Conservation (phyloP, 768 basidiomycete species). For the Amanita exitialis region DNA sequence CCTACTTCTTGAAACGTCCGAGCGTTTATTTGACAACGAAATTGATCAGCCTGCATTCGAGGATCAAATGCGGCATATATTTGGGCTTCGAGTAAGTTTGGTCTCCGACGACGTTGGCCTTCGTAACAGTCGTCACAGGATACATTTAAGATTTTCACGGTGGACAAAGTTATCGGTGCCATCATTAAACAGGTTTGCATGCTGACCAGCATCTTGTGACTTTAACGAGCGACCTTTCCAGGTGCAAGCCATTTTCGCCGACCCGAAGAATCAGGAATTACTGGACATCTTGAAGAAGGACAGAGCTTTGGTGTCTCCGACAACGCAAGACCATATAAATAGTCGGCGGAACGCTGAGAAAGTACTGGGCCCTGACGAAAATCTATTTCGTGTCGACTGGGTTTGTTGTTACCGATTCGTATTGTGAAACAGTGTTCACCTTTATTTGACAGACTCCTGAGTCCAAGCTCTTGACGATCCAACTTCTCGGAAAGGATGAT, state of each 20-base stretch:
- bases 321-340: constrained; percentile 64
- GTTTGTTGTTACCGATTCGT: constrained; percentile 24
- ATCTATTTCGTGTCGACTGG: constrained; percentile 76
- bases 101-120: background rate
- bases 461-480: constrained; percentile 57
- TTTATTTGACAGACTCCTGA: constrained; percentile 41
- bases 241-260: constrained; percentile 61
- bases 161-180: constrained; percentile 83
- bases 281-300: constrained; percentile 65
- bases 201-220: background rate
- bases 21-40: constrained; percentile 87
- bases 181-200: constrained; percentile 78
- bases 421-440: background rate
- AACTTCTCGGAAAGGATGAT: constrained; percentile 75
- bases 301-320: constrained; percentile 43
- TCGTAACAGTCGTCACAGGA: constrained; percentile 28
- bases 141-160: constrained; percentile 84
- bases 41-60: constrained; percentile 83
- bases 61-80: constrained; percentile 83
- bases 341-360: constrained; percentile 60
- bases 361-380: constrained; percentile 65
- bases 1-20: constrained; percentile 76
- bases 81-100: constrained; percentile 58
- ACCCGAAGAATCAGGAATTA: constrained; percentile 62
- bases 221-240: constrained; percentile 13